Evolutionary conservation across 2,329 filamentous ascomycete species (phyloP).

Genomic region (Colletotrichum paranaense): DNA sequence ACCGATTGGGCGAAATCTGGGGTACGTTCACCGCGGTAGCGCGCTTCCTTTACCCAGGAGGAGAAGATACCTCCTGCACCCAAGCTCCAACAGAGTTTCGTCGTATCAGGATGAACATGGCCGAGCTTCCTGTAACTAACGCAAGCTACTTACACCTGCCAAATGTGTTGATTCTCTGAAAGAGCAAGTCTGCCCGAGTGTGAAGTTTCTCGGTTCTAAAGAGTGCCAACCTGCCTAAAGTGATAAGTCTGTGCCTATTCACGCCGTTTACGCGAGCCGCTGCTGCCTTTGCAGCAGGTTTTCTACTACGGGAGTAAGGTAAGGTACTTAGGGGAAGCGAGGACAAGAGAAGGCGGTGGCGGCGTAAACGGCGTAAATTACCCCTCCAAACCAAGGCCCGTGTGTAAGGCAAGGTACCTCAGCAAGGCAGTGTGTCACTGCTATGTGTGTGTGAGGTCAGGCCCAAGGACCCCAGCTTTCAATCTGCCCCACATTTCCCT

Average conservation of each 20-base stretch:
- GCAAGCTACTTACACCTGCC: too few species aligned
- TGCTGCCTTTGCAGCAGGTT: not conserved
- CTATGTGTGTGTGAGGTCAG: slow-evolving; percentile 23
- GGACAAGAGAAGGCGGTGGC: not conserved
- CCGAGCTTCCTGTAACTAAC: not conserved
- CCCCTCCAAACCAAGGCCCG: slow-evolving; percentile 9
- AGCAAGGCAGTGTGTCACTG: not conserved
- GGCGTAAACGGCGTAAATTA: slow-evolving; percentile 32
- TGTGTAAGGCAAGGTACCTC: too few species aligned
- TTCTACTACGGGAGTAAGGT: too few species aligned
- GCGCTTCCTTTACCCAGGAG: not conserved
- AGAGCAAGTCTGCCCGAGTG: not conserved
- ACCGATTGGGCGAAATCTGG: not conserved
- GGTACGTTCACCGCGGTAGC: not conserved
- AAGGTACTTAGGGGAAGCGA: not conserved
- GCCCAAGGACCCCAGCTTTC: slow-evolving; percentile 16
- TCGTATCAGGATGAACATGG: not conserved
- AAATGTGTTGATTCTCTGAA: too few species aligned
- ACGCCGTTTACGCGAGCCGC: not conserved
- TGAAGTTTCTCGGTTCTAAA: not conserved
- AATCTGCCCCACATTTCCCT: slow-evolving; percentile 21
- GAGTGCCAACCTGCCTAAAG: not conserved
- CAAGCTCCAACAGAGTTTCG: not conserved
- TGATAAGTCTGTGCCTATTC: not conserved
- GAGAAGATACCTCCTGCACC: not conserved